A percentile compares a stretch with the other conserved stretches of the same genome.
phyloP scores from a whole-genome alignment of 129 eudicot species.

The Sambucus nigra region DNA sequence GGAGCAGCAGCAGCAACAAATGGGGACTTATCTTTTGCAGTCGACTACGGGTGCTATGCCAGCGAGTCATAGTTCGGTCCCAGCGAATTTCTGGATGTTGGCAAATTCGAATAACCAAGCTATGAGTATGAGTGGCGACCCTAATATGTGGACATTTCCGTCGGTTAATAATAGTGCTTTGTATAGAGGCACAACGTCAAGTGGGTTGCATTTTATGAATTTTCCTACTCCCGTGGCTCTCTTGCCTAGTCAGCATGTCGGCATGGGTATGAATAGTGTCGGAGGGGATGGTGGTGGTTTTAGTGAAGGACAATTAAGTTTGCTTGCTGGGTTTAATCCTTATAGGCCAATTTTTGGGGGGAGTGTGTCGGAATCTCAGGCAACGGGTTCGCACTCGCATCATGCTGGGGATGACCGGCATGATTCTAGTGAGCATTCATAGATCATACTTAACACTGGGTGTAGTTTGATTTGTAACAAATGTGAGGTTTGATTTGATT shows the following conservation, averaged over 20 bases:
- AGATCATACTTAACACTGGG: slow-evolving; percentile 11
- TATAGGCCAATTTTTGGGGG: slow-evolving; percentile 43
- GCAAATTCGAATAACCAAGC: slow-evolving; percentile 57
- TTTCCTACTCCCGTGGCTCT: slow-evolving; percentile 75
- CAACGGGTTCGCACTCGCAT: slow-evolving; percentile 52
- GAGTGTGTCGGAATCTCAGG: slow-evolving; percentile 59
- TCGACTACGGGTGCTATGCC: slow-evolving; percentile 48
- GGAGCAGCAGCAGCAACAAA: slow-evolving; percentile 38
- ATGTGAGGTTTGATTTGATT: slow-evolving; percentile 79
- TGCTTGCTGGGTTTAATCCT: slow-evolving; percentile 62
- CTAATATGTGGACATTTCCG: slow-evolving; percentile 83
- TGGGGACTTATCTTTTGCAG: slow-evolving; percentile 69
- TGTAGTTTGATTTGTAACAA: slow-evolving; percentile 67
- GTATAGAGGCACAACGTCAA: slow-evolving; percentile 70
- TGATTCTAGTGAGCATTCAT: slow-evolving; percentile 62
- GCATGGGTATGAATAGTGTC: slow-evolving; percentile 12
- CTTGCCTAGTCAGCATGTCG: slow-evolving; percentile 54
- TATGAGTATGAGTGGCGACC: slow-evolving; percentile 62
- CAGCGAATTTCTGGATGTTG: slow-evolving; percentile 97
- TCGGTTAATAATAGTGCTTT: slow-evolving; percentile 44
- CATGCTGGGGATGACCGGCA: slow-evolving; percentile 42
- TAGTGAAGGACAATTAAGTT: slow-evolving; percentile 62
- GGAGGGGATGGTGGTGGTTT: slow-evolving; percentile 19
- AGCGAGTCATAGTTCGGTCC: slow-evolving; percentile 45
- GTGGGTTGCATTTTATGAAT: slow-evolving; percentile 93